phyloP scores from a whole-genome alignment of 768 basidiomycete genomes.

The Cystofilobasidium macerans region DNA sequence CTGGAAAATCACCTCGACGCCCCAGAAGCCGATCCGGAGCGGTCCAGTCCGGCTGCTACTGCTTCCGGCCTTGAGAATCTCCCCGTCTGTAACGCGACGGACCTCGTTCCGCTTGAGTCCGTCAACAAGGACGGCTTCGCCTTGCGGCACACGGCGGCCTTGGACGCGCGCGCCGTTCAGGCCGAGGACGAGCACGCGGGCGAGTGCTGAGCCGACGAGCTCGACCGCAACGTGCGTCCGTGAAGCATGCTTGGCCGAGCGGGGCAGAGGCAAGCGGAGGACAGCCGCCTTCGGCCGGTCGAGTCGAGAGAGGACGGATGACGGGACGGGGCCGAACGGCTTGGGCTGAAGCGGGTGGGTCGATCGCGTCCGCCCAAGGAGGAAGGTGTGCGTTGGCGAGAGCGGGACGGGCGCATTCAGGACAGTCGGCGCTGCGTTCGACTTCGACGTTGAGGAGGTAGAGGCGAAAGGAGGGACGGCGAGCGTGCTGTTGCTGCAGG shows the following conservation, averaged over 20 bases:
- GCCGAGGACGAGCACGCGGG: conserved; percentile 18
- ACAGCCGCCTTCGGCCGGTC: neutral
- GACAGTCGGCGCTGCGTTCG: neutral
- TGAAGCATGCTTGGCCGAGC: conserved; percentile 8
- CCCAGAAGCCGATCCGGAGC: conserved; percentile 15
- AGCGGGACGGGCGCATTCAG: neutral
- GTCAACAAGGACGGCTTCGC: conserved; percentile 8
- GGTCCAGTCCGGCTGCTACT: too few species aligned
- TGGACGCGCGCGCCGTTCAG: conserved; percentile 23
- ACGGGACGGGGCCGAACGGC: neutral
- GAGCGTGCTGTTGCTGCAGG: too few species aligned
- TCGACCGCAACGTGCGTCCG: conserved; percentile 15
- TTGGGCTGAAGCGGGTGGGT: neutral
- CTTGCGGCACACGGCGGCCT: conserved; percentile 3
- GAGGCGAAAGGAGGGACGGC: neutral
- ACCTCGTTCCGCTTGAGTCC: neutral
- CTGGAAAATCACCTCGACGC: conserved; percentile 14
- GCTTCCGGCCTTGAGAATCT: conserved; percentile 5
- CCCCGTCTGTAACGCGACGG: neutral
- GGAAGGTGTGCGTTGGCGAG: neutral
- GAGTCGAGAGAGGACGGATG: neutral
- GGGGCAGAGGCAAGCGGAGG: conserved; percentile 16
- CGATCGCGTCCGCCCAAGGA: neutral
- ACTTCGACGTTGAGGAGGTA: neutral
- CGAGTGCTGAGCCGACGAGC: neutral